These are phyloP conservation scores for Actinomucor elegans DNA, from an alignment of 371 early-diverging fungal species.

Conservation along the genomic window DNA sequence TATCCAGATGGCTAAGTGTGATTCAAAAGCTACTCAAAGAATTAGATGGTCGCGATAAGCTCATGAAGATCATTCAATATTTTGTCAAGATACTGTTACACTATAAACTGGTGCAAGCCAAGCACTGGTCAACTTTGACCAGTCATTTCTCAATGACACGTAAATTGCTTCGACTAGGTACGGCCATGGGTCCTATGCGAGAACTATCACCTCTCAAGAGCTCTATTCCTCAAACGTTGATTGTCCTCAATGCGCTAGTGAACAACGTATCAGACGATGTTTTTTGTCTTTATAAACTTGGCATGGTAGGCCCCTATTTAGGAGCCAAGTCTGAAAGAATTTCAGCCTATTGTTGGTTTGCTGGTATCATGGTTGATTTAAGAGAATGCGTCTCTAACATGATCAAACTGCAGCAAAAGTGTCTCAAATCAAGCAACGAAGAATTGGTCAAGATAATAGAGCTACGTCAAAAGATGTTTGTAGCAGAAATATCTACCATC, in stretches of 20 bases:
- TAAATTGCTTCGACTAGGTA: constrained; percentile 71
- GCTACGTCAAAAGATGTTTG: constrained; percentile 38
- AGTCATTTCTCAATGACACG: constrained; percentile 74
- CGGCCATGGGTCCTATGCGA: constrained; percentile 59
- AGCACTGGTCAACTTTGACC: constrained; percentile 53
- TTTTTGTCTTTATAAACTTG: constrained; percentile 70
- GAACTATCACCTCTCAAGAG: constrained; percentile 31
- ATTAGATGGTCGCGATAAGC: constrained; percentile 85
- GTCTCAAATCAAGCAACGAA: constrained; percentile 1
- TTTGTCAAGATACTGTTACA: constrained; percentile 66
- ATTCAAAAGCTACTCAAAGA: constrained; percentile 31
- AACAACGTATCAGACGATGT: constrained; percentile 79
- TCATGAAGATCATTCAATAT: constrained; percentile 81
- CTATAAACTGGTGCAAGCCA: constrained; percentile 34
- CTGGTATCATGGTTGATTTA: constrained; percentile 55
- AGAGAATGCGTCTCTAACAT: constrained; percentile 18
- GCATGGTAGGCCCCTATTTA: constrained; percentile 45
- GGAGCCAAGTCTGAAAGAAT: constrained; percentile 51
- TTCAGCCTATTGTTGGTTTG: constrained; percentile 62
- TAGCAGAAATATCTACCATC: constrained; percentile 49
- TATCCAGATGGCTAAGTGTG: constrained; percentile 4
- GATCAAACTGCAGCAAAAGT: constrained; percentile 5
- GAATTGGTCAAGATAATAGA: neutral
- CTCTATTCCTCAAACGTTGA: constrained; percentile 1
- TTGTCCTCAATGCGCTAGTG: constrained; percentile 29